These are phyloP conservation scores for Aspergillus sp. DNA, from an alignment of 2,329 filamentous ascomycete species.

Conservation along the genomic window DNA sequence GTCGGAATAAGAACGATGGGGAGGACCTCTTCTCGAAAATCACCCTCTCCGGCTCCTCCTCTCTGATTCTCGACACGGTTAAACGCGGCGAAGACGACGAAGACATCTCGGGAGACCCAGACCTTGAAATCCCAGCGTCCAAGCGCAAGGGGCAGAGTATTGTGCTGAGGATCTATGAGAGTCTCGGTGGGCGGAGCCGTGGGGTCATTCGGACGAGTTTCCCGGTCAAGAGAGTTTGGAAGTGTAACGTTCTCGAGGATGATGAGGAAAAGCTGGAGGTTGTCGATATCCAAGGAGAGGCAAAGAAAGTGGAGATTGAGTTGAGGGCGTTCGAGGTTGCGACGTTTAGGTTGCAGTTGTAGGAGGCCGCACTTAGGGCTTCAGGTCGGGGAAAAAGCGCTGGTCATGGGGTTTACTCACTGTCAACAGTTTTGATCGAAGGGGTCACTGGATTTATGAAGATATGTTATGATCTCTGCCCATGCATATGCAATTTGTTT, in stretches of 20 bases:
- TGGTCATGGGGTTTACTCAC: neutral
- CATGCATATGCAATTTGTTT: neutral
- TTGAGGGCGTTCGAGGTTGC: slow-evolving; percentile 84
- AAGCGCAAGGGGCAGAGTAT: slow-evolving; percentile 73
- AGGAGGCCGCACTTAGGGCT: slow-evolving; percentile 11
- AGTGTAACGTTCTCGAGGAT: slow-evolving; percentile 88
- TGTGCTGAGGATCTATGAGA: slow-evolving; percentile 85
- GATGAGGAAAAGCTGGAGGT: slow-evolving; percentile 70
- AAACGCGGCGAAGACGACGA: slow-evolving; percentile 92
- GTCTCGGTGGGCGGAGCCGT: slow-evolving; percentile 77
- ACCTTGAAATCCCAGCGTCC: slow-evolving; percentile 56
- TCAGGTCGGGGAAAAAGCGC: neutral
- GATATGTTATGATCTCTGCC: neutral
- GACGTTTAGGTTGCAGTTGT: slow-evolving; percentile 71
- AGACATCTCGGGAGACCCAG: slow-evolving; percentile 59
- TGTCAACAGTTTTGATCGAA: neutral
- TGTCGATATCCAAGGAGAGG: slow-evolving; percentile 27
- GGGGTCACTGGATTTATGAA: neutral
- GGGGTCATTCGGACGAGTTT: slow-evolving; percentile 72
- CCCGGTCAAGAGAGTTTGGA: slow-evolving; percentile 75
- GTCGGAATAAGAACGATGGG: neutral
- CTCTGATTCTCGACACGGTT: slow-evolving; percentile 82
- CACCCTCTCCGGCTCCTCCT: slow-evolving; percentile 66
- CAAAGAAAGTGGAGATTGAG: slow-evolving; percentile 61
- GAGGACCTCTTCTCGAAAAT: slow-evolving; percentile 58